Evolutionary conservation across 1,284 basidiomycete genomes (phyloP).

Genomic region (Tilletia walkeri): DNA sequence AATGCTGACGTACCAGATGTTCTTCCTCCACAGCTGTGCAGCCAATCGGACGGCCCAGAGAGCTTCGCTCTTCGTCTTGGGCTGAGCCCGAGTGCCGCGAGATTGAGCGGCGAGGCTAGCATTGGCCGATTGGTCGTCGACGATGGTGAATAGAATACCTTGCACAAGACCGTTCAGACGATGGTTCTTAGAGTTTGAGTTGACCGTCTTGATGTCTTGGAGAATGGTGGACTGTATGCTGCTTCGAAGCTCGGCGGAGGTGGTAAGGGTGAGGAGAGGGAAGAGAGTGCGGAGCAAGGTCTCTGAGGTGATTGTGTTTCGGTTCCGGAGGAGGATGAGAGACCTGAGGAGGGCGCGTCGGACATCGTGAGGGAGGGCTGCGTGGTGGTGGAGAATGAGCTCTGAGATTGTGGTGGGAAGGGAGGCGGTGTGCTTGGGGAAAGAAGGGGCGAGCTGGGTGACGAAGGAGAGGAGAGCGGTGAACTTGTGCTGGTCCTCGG

Average conservation of each 20-base stretch:
- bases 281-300: slow-evolving; percentile 88
- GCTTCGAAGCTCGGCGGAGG: slow-evolving; percentile 76
- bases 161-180: slow-evolving; percentile 95
- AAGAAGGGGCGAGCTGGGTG: slow-evolving; percentile 62
- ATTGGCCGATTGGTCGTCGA: slow-evolving; percentile 68
- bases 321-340: slow-evolving; percentile 79
- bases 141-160: slow-evolving; percentile 91
- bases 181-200: slow-evolving; percentile 84
- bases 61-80: slow-evolving; percentile 71
- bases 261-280: slow-evolving; percentile 79
- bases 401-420: slow-evolving; percentile 44
- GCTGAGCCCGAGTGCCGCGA: slow-evolving; percentile 56
- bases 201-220: slow-evolving; percentile 90
- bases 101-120: slow-evolving; percentile 35
- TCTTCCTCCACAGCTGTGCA: slow-evolving; percentile 90
- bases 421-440: slow-evolving; percentile 42
- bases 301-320: slow-evolving; percentile 85
- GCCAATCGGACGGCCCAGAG: slow-evolving; percentile 97
- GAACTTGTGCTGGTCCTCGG: slow-evolving; percentile 47
- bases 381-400: slow-evolving; percentile 50
- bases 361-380: slow-evolving; percentile 47
- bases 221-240: slow-evolving; percentile 93
- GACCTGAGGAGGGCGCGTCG: slow-evolving; percentile 38
- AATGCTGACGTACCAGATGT: slow-evolving; percentile 69
- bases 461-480: slow-evolving; percentile 47